Percentiles rank a stretch among this genome's conserved stretches.
phyloP scores from a whole-genome alignment of 2,329 filamentous ascomycete species.

The Penicillium expansum region DNA sequence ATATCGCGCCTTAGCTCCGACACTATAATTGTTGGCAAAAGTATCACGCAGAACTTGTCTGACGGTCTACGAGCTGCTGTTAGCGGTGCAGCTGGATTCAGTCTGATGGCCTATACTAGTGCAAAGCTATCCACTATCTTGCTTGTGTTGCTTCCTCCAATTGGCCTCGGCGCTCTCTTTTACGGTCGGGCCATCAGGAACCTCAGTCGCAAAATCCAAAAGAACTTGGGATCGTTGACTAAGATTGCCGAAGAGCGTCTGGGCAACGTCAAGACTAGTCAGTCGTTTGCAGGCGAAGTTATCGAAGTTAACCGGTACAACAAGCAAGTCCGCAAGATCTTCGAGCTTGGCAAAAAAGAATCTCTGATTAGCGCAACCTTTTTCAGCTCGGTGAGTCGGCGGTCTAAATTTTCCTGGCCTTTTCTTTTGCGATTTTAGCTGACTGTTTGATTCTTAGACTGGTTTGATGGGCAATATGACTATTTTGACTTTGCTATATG shows the following conservation, averaged over 20 bases:
- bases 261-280: constrained; percentile 92
- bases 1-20: constrained; percentile 95
- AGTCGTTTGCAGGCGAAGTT: constrained; percentile 91
- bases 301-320: constrained; percentile 92
- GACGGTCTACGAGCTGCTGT: constrained; percentile 91
- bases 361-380: constrained; percentile 87
- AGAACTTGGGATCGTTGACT: constrained; percentile 85
- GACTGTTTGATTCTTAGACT: constrained; percentile 56
- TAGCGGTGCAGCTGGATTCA: constrained; percentile 83
- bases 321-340: constrained; percentile 85
- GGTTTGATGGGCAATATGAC: constrained; percentile 96
- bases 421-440: constrained; percentile 12
- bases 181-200: constrained; percentile 88
- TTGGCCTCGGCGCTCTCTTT: constrained; percentile 85
- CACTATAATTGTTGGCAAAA: constrained; percentile 97
- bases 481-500: constrained; percentile 83
- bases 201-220: constrained; percentile 87
- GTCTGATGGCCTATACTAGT: constrained; percentile 94
- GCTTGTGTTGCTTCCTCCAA: constrained; percentile 81
- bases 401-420: background rate
- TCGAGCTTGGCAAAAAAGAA: constrained; percentile 80
- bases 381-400: constrained; percentile 60
- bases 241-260: constrained; percentile 98
- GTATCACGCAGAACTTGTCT: constrained; percentile 95
- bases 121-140: constrained; percentile 85